Base-by-base conservation (phyloP, 306 rosid species). In the Styphnolobium japonicum region DNA sequence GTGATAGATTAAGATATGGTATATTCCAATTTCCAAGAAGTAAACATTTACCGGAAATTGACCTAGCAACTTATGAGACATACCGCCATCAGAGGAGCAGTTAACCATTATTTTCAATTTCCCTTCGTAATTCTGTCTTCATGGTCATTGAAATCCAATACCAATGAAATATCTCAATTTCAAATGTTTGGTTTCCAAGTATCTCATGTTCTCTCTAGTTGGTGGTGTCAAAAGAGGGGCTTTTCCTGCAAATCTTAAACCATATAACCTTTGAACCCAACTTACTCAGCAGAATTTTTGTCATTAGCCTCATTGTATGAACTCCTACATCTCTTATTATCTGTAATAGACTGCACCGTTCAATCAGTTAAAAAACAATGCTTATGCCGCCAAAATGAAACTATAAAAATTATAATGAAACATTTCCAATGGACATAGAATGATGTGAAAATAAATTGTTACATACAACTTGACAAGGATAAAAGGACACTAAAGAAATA, bases 241-340 rank as follows among this genome's bases (percentile, higher is more conserved):
- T 48, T 77, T 83, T 29, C 74, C 84, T 23, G 78, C 75, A 60
- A 88, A 23, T 43, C 69, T 82, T 77, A 83, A 78, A 6, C 87
- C 89, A 64, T 85, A 85, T 85, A 85, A 70, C 85, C 92, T 68
- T 83, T 83, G 22, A 79, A 83, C 53, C 89, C 86, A 37, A 8
- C 65, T 8, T 80, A 81, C 39, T 83, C 81, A 0, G 81, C 81
- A 69, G 87, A 79, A 81, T 75, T 80, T 85, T 87, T 10, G 87
- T 81, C 87, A 88, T 83, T 57, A 83, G 58, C 80, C 48, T 84
- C 87, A 86, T 76, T 15, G 89, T 84, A 36, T 76, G 82, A 75
- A 86, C 82, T 19, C 88, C 87, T 8, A 86, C 40, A 84, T 84
- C 87, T 58, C 80, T 62, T 45, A 88, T 76, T 49, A 88, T 86